Base-by-base conservation (phyloP, 179 eudicot species). In the Spergularia azorica region DNA sequence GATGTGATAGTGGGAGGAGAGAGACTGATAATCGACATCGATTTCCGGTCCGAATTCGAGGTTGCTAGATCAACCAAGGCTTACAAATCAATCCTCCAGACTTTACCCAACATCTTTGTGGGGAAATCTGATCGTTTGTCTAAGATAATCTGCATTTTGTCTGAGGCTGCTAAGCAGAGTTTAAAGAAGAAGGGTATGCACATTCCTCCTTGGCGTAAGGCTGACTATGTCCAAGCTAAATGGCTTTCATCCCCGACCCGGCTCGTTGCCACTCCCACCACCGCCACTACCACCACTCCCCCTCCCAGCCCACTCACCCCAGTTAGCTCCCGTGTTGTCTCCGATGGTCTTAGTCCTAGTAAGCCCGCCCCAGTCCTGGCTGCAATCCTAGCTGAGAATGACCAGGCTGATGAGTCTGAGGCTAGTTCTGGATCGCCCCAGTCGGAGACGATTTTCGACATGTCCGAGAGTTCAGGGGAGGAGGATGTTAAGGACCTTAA, bases 191-290 rank as follows among this genome's bases (percentile, higher is more conserved):
- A 83, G 59, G 89, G 90, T 0, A 80, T 90, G 76, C 90, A 85
- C 67, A 72, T 89, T 69, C 92, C 95, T 5, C 95, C 95, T 3
- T 90, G 92, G 95, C 86, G 95, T 41, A 90, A 85, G 65, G 84
- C 86, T 0, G 90, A 78, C 67, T 90, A 90, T 62, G 88, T 90
- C 77, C 84, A 78, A 32, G 88, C 92, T 59, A 90, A 90, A 50
- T 90, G 95, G 95, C 86, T 90, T 18, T 86, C 92, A 11, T 77
- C 86, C 3, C 86, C 87, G 39, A 84, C 76, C 71, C 86, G 71
- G 41, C 76, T 73, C 65, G 73, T 63, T 65, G 0, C 54, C 71
- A 0, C 56, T 58, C 10, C 76, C 8, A n/a, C 64, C n/a, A n/a
- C 54, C 36, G 5, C 81, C 38, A 18, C 74, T 32, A 64, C 73